phyloP scores from a whole-genome alignment of 352 stramenopile species.

The Pythium pyrilobum region DNA sequence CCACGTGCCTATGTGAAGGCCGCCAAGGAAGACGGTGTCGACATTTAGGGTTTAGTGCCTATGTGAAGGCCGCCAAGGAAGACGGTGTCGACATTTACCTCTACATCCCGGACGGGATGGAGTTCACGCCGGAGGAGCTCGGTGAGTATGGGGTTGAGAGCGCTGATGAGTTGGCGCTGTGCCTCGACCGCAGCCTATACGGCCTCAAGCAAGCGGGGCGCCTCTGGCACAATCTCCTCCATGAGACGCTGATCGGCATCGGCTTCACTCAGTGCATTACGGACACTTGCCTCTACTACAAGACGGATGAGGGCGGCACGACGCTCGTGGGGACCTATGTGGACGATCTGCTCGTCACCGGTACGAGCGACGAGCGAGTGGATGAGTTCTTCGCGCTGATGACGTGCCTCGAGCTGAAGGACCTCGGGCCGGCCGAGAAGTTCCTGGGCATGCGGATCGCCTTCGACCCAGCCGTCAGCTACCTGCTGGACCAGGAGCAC shows the following conservation, averaged over 20 bases:
- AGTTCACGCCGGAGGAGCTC: conserved; percentile 3
- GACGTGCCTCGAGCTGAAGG: conserved; percentile 18
- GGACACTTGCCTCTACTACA: conserved; percentile 25
- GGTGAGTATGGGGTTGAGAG: conserved; percentile 2
- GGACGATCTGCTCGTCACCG: conserved; percentile 26
- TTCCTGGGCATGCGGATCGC: conserved; percentile 23
- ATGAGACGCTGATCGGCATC: conserved; percentile 11
- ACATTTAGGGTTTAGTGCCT: too few relatives aligned
- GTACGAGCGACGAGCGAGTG: neutral
- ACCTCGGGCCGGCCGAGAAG: conserved; percentile 15
- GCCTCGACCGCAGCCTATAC: conserved; percentile 22
- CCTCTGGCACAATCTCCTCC: conserved; percentile 23
- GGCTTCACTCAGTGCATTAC: conserved; percentile 20
- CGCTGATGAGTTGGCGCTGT: conserved; percentile 6
- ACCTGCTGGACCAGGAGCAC: conserved; percentile 17
- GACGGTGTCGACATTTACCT: conserved; percentile 20
- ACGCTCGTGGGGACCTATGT: conserved; percentile 23
- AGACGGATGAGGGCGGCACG: neutral
- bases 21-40: conserved; percentile 6
- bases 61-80: conserved; percentile 25
- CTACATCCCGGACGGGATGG: conserved; percentile 16
- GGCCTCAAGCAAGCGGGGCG: conserved; percentile 24
- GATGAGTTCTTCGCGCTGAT: conserved; percentile 19
- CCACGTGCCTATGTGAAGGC: conserved; percentile 31
- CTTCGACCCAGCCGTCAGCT: conserved; percentile 2